phyloP scores from a whole-genome alignment of 2,329 filamentous ascomycete species.

The Teratosphaeria epicoccoides region DNA sequence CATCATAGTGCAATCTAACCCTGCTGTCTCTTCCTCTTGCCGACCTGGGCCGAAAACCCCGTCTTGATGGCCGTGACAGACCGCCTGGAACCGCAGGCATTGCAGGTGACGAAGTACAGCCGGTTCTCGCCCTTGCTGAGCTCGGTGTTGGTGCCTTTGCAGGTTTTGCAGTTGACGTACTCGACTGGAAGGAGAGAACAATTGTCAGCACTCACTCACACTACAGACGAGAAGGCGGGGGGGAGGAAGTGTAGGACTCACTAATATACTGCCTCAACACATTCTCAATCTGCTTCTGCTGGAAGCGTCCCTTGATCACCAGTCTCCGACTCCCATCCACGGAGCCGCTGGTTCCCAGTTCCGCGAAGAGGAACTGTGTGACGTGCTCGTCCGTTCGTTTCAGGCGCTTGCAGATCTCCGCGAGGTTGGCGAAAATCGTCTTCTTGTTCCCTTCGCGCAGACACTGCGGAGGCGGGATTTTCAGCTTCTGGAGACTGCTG shows the following conservation, averaged over 20 bases:
- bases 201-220: conserved; percentile 14
- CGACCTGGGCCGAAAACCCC: conserved; percentile 98
- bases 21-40: conserved; percentile 87
- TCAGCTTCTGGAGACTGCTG: conserved; percentile 63
- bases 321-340: conserved; percentile 86
- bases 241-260: conserved; percentile 35
- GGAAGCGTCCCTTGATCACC: conserved; percentile 99
- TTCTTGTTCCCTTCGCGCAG: conserved; percentile 99
- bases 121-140: conserved; percentile 98
- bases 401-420: conserved; percentile 98
- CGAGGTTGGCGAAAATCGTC: conserved; percentile 98
- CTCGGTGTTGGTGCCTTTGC: conserved; percentile 86
- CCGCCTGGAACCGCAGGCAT: conserved; percentile 55
- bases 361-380: conserved; percentile 91
- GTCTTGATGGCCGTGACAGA: conserved; percentile 98
- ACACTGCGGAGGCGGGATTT: conserved; percentile 97
- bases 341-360: conserved; percentile 93
- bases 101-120: conserved; percentile 97
- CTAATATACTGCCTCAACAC: conserved; percentile 91
- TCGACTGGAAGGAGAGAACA: conserved; percentile 64
- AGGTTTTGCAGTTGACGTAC: conserved; percentile 99
- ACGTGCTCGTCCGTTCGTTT: conserved; percentile 92
- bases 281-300: conserved; percentile 98
- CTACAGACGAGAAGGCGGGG: neutral
- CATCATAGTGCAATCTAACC: conserved; percentile 10